Evolutionary conservation across 306 rosid genomes (phyloP), one percentile per base, ranked within the genome.

Genomic region (Dalbergia cochinchinensis): DNA sequence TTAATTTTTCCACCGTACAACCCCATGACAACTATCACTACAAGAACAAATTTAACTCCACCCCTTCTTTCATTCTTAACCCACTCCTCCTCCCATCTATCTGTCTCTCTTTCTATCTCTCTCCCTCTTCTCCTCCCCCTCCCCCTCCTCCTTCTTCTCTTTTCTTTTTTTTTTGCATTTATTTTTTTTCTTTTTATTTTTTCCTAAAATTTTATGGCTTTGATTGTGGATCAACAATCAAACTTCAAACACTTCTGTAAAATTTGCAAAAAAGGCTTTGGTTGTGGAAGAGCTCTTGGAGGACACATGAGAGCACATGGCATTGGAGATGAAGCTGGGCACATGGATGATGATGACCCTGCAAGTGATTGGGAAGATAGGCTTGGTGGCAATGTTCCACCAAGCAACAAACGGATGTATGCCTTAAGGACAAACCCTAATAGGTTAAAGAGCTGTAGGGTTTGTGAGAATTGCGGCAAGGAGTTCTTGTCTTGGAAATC

Each of bases 261-360:
- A 80, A 93, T 93, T 41, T 95, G 99, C 89, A 93, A 93, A 74
- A 95, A 90, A 80, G 98, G 99, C 0, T 95, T 95, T 69, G 96
- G 87, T 1, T 88, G 98, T 67, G 99, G 99, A 15, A 85, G 99
- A 85, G 99, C 99, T 19, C 54, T 95, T 0, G 99, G 99, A 42
- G 99, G 98, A 5, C 99, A 95, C 89, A 95, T 95, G 99, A 93
- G 97, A 83, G 96, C 99, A 0, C 99, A 95, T 54, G 99, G 99
- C 34, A 93, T 93, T 11, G 97, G 93, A 0, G 93, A 86, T 31
- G 96, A 92, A 34, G 48, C 74, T 0, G 76, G 82, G 2, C 87
- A 80, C 8, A 69, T 91, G 45, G 98, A 95, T 5, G 96, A 91
- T 5, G 94, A 92, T 1, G 94, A 91, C 51, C 87, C 83, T 0